These are phyloP conservation scores for Rhizopogon hawkerae DNA, from an alignment of 1,284 basidiomycete species.

Conservation along the genomic window DNA sequence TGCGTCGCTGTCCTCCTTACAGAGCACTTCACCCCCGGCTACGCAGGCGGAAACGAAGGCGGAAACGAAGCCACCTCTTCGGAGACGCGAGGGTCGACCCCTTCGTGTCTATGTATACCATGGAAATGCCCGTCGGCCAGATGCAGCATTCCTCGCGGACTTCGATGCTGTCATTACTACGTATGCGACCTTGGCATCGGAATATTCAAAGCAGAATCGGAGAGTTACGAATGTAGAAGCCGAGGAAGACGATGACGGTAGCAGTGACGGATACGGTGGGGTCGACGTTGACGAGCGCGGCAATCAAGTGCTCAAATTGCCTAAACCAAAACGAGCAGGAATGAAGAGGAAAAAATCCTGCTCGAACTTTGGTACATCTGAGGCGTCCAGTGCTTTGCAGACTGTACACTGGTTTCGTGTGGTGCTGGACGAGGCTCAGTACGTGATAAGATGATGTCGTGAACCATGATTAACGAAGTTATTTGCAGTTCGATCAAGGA, in stretches of 20 bases:
- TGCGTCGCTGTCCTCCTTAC: conserved; percentile 14
- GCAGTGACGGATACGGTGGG: conserved; percentile 51
- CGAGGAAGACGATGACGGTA: conserved; percentile 63
- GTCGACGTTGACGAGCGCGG: conserved; percentile 65
- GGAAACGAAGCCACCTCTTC: conserved; percentile 30
- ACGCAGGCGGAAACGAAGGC: conserved; percentile 31
- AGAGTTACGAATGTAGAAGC: conserved; percentile 47
- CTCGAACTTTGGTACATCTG: conserved; percentile 38
- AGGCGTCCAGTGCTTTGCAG: conserved; percentile 82
- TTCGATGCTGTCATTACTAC: conserved; percentile 98
- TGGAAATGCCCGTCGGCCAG: conserved; percentile 80
- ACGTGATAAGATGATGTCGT: conserved; percentile 29
- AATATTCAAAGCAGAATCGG: conserved; percentile 84
- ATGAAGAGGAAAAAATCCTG: conserved; percentile 64
- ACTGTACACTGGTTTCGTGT: conserved; percentile 97
- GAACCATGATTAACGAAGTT: conserved; percentile 6
- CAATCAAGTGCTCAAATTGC: conserved; percentile 46
- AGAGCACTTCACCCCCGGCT: conserved; percentile 18
- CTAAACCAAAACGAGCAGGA: conserved; percentile 52
- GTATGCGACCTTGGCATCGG: conserved; percentile 90
- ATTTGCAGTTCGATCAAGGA: conserved; percentile 89
- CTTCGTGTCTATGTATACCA: conserved; percentile 93
- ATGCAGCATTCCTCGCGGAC: conserved; percentile 78
- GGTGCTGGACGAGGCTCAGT: conserved; percentile 98
- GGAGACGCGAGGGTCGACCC: conserved; percentile 39